Percentiles rank a stretch among this genome's conserved stretches.
Evolutionary conservation across 139 green algal genomes (phyloP).

Genomic region (Mesostigma viride): DNA sequence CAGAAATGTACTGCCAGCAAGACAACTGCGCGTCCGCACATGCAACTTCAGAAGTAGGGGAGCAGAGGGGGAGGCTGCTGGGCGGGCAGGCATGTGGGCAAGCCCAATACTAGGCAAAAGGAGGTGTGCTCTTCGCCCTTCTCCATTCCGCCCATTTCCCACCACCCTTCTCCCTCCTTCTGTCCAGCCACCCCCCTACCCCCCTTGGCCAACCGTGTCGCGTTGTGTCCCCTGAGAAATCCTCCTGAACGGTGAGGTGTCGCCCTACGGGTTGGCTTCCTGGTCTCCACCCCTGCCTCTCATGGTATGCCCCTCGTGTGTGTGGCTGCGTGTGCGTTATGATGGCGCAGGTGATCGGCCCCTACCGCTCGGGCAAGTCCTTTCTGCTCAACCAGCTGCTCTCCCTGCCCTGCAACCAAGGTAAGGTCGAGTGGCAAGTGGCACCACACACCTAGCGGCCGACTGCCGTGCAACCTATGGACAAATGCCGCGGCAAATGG

Average conservation of each 20-base stretch:
- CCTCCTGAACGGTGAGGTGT: not conserved
- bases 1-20: not conserved
- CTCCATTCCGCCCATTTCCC: not conserved
- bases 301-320: conserved; percentile 40
- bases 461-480: too few relatives aligned
- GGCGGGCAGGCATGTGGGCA: too few relatives aligned
- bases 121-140: not conserved
- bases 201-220: not conserved
- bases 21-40: not conserved
- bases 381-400: conserved; percentile 91
- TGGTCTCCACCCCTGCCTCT: conserved; percentile 29
- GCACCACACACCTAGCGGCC: too few relatives aligned
- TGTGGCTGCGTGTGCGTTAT: not conserved
- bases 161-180: not conserved
- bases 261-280: not conserved
- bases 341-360: conserved; percentile 84
- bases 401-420: conserved; percentile 55
- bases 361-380: conserved; percentile 74
- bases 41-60: too few relatives aligned
- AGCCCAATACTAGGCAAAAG: too few relatives aligned
- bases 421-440: not conserved
- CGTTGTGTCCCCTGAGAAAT: not conserved
- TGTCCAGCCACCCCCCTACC: not conserved
- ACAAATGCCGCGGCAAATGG: too few relatives aligned
- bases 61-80: too few relatives aligned